These are phyloP conservation scores for Raddia guianensis DNA, from an alignment of 176 grass and related monocot species.

Conservation along the genomic window DNA sequence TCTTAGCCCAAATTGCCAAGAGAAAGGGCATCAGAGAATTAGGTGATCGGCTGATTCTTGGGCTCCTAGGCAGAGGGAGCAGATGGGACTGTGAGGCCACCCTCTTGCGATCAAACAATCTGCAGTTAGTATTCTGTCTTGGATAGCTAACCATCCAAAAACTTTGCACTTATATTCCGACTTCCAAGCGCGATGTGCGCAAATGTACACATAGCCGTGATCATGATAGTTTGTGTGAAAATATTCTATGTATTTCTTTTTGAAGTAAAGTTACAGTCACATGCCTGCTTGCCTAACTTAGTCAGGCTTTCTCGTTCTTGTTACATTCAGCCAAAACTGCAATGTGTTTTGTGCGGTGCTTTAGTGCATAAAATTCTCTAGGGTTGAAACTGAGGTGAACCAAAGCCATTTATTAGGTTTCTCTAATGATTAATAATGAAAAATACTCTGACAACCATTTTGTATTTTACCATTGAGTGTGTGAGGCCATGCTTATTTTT, in stretches of 20 bases:
- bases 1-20: no score
- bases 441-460: constrained; percentile 26
- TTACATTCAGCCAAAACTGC: constrained; percentile 20
- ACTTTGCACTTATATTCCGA: no score
- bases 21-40: no score
- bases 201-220: no score
- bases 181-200: no score
- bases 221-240: no score
- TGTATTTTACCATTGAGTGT: constrained; percentile 2
- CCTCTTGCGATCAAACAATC: no score
- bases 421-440: neutral
- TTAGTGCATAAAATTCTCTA: constrained; percentile 17
- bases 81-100: no score
- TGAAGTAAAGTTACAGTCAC: neutral
- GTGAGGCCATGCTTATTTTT: constrained; percentile 37
- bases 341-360: neutral
- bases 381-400: constrained; percentile 6
- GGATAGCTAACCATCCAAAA: no score
- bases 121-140: no score
- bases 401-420: neutral
- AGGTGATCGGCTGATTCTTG: no score
- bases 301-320: neutral
- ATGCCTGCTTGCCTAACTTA: constrained; percentile 3
- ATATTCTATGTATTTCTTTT: constrained; percentile 16
- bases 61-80: no score